Base-by-base conservation (phyloP, 176 grass and related monocot genomes). In the Carex pumila region DNA sequence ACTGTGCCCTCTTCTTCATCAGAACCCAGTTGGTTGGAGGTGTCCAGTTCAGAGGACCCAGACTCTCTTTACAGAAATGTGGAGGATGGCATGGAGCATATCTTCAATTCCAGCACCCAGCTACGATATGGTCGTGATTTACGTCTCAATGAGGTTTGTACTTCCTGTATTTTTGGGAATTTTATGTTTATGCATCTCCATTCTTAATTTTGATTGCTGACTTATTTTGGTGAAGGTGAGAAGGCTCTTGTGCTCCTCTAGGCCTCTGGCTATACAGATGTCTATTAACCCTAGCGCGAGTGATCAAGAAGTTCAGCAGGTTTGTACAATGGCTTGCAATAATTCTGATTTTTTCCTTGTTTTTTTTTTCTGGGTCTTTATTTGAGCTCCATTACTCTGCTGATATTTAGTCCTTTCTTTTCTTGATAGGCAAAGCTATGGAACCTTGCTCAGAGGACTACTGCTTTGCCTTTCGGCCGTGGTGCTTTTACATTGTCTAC, bases 61-160 rank as follows among this genome's bases (percentile, higher is more conserved):
- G 92, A 98, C 88, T 87, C 88, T 82, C 59, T 85, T 72, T 87
- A 81, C 86, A 90, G 85, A 94, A 84, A 91, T 36, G 83, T 94
- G 65, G 95, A 98, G 73, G 95, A 98, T 98, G 95, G 95, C 50
- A 98, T 98, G 95, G 95, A 98, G 79, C 95, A 98, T 71, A 94
- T 98, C 69, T 98, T 94, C 79, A 94, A 90, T 79, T 98, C 92
- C 61, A 90, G 87, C 85, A 98, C 92, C 69, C 92, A 98, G 83
- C 62, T 98, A 39, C 84, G 92, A 86, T 98, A 86, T 85, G 95
- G 95, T 18, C 92, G 88, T 86, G 95, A 98, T 90, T 83, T 98
- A 58, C 90, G 95, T 60, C 88, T 98, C 52, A 98, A 98, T 86
- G 95, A 98, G 95, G 95, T 98, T 91, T 65, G 77, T 53, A 32